Conservation (phyloP, 805 yeast genomes). For the Ogataea pilisensis region DNA sequence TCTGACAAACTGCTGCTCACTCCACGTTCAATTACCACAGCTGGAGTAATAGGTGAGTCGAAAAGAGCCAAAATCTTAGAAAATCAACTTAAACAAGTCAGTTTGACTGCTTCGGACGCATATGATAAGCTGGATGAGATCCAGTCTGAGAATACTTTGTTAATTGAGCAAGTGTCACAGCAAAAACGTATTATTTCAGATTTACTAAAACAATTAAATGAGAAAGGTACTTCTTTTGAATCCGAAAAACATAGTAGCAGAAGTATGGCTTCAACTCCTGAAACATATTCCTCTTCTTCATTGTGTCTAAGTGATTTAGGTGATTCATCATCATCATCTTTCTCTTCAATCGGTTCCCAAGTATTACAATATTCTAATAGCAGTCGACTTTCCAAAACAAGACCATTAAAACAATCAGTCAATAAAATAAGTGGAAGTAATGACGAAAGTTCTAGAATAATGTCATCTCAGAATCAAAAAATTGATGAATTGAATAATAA, state of each 20-base stretch:
- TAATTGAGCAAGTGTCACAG: conserved; percentile 24
- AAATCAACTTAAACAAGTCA: conserved; percentile 21
- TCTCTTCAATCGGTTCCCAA: too few relatives aligned
- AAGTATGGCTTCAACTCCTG: not conserved
- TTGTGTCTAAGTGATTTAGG: not conserved
- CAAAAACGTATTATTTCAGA: conserved; percentile 25
- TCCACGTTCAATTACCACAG: conserved; percentile 18
- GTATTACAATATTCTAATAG: too few relatives aligned
- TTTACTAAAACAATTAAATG: conserved; percentile 21
- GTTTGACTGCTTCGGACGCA: conserved; percentile 24
- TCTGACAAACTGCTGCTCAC: conserved; percentile 5
- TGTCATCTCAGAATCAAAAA: not conserved
- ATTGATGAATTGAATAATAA: conserved; percentile 5
- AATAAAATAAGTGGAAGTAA: not conserved
- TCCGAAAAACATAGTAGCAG: not conserved
- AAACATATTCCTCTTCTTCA: not conserved
- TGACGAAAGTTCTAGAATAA: not conserved
- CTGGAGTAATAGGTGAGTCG: conserved; percentile 20
- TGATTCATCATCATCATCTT: not conserved
- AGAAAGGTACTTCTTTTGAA: too few relatives aligned
- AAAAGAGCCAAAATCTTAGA: conserved; percentile 20
- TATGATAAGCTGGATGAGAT: conserved; percentile 26
- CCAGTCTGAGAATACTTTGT: conserved; percentile 17
- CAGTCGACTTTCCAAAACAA: too few relatives aligned
- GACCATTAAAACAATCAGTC: not conserved